Conservation (phyloP, 2,329 filamentous ascomycete species). For the Chrysoporthe deuterocubensis region DNA sequence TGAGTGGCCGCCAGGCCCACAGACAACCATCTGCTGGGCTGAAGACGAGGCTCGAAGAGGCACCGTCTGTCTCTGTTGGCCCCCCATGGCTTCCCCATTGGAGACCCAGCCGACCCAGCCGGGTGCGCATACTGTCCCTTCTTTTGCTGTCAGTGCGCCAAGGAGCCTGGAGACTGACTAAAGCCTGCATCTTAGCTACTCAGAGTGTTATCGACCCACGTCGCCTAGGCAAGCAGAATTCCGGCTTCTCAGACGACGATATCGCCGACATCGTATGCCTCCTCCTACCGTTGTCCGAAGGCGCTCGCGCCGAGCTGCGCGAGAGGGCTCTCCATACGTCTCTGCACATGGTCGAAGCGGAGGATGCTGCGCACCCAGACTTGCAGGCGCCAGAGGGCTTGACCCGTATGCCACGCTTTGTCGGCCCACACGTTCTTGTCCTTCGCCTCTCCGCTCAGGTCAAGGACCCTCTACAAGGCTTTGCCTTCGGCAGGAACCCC, state of each 20-base stretch:
- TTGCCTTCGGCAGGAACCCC: conserved; percentile 82
- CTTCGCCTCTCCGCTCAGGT: conserved; percentile 76
- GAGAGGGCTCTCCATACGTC: conserved; percentile 52
- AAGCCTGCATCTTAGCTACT: conserved; percentile 57
- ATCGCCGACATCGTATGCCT: conserved; percentile 89
- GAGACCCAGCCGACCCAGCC: conserved; percentile 28
- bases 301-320: conserved; percentile 72
- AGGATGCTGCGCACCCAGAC: conserved; percentile 56
- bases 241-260: conserved; percentile 80
- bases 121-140: conserved; percentile 24
- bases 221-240: conserved; percentile 77
- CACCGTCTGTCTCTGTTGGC: conserved; percentile 15
- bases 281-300: conserved; percentile 76
- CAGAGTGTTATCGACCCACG: conserved; percentile 82
- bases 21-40: conserved; percentile 21
- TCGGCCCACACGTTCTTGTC: conserved; percentile 71
- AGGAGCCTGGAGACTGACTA: conserved; percentile 11
- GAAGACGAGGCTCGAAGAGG: conserved; percentile 13
- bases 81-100: conserved; percentile 25
- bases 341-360: conserved; percentile 54
- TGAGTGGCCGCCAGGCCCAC: conserved; percentile 13
- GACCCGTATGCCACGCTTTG: conserved; percentile 54
- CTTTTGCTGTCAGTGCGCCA: conserved; percentile 17
- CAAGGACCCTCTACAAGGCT: conserved; percentile 72
- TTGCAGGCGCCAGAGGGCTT: conserved; percentile 45